phyloP scores from a whole-genome alignment of 2,329 filamentous ascomycete species.

The Xylaria sp. region DNA sequence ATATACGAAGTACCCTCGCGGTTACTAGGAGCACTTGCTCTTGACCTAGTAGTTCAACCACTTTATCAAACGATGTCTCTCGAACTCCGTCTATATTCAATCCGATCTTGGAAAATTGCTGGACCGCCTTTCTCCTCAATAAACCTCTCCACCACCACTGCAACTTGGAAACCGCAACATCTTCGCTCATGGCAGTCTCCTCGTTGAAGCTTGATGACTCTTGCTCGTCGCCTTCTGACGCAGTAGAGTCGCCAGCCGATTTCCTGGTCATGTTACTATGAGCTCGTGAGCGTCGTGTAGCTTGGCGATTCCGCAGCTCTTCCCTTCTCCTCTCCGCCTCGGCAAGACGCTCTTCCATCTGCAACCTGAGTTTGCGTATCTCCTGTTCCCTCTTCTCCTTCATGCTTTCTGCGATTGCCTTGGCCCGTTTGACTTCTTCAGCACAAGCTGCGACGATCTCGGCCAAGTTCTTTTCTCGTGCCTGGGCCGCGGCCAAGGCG shows the following conservation, averaged over 20 bases:
- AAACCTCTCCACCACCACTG: constrained; percentile 76
- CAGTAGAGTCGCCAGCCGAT: constrained; percentile 45
- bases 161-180: constrained; percentile 72
- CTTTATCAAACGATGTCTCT: constrained; percentile 78
- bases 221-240: constrained; percentile 64
- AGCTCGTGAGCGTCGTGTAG: constrained; percentile 63
- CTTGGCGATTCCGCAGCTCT: constrained; percentile 68
- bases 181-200: constrained; percentile 64
- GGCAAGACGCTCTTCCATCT: constrained; percentile 83
- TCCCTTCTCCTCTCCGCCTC: constrained; percentile 79
- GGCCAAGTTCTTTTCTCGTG: constrained; percentile 81
- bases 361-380: constrained; percentile 72
- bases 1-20: constrained; percentile 73
- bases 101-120: constrained; percentile 72
- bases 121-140: constrained; percentile 68
- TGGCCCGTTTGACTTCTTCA: constrained; percentile 84
- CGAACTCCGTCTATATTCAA: constrained; percentile 77
- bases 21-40: constrained; percentile 74
- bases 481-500: constrained; percentile 79
- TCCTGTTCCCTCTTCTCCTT: constrained; percentile 84
- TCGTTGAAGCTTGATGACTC: constrained; percentile 61
- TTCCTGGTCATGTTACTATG: constrained; percentile 60
- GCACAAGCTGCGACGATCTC: constrained; percentile 85
- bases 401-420: constrained; percentile 83
- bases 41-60: constrained; percentile 74